Conservation (phyloP, 768 basidiomycete genomes). For the Boletus fagicola region DNA sequence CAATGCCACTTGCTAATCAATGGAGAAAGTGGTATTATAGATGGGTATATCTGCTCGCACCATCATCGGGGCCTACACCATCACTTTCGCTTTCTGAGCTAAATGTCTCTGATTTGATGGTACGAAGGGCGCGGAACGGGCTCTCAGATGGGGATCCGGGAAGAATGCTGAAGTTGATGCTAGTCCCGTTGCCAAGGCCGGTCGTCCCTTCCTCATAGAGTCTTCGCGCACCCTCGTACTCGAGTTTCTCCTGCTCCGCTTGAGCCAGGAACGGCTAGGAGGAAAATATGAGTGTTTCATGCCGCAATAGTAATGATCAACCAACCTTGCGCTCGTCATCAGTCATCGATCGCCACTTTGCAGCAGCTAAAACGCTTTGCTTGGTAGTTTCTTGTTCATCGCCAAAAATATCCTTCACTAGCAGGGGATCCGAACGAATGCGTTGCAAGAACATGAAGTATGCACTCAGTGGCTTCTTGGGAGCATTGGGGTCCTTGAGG, state of each 20-base stretch:
- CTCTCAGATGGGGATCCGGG: conserved; percentile 60
- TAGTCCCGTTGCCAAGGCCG: conserved; percentile 60
- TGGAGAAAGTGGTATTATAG: conserved; percentile 28
- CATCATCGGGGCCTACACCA: conserved; percentile 52
- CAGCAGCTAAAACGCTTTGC: conserved; percentile 91
- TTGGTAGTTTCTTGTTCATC: conserved; percentile 92
- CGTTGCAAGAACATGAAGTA: conserved; percentile 95
- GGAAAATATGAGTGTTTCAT: conserved; percentile 16
- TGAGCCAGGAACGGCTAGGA: conserved; percentile 85
- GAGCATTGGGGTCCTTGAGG: conserved; percentile 95
- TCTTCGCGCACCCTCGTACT: conserved; percentile 83
- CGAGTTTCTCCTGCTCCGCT: conserved; percentile 93
- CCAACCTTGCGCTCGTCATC: conserved; percentile 90
- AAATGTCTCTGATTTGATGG: conserved; percentile 58
- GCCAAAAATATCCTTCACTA: conserved; percentile 82
- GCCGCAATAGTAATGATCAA: conserved; percentile 6
- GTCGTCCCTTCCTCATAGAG: conserved; percentile 83
- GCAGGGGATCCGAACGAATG: conserved; percentile 72
- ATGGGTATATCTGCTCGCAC: conserved; percentile 37
- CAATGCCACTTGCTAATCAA: conserved; percentile 9
- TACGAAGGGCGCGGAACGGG: conserved; percentile 39
- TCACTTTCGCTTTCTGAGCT: conserved; percentile 75
- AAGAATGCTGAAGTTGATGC: conserved; percentile 81
- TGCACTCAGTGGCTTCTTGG: conserved; percentile 91
- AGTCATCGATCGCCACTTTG: conserved; percentile 90